phyloP scores from a whole-genome alignment of 768 basidiomycete genomes.

The Lactifluus subvellereus region DNA sequence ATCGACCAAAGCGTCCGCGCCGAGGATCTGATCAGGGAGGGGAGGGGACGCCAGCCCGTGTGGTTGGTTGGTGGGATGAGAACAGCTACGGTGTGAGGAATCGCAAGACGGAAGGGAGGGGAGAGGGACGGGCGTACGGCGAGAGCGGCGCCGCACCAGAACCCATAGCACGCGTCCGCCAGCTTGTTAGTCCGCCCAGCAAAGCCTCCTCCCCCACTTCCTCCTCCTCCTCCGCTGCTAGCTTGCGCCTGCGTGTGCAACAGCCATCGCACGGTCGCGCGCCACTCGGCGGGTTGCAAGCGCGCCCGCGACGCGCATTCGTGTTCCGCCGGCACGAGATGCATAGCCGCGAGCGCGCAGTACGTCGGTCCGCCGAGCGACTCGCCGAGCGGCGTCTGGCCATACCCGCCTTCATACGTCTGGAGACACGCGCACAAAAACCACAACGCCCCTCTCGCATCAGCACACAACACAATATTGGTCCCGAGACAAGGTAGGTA shows the following conservation, averaged over 20 bases:
- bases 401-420: constrained; percentile 93
- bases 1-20: constrained; percentile 52
- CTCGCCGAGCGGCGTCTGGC: constrained; percentile 74
- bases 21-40: constrained; percentile 56
- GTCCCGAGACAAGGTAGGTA: no score
- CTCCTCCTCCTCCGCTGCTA: not conserved
- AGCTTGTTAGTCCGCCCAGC: constrained; percentile 83
- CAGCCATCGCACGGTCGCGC: constrained; percentile 69
- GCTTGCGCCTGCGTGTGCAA: constrained; percentile 56
- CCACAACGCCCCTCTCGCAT: no score
- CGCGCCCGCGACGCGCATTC: constrained; percentile 17
- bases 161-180: constrained; percentile 92
- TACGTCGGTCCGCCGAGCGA: constrained; percentile 97
- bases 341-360: constrained; percentile 74
- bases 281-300: constrained; percentile 37
- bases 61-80: not conserved
- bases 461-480: no score
- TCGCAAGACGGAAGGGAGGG: not conserved
- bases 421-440: constrained; percentile 29
- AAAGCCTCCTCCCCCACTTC: constrained; percentile 76
- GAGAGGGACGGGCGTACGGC: constrained; percentile 42
- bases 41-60: not conserved
- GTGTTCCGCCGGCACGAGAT: constrained; percentile 39
- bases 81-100: not conserved
- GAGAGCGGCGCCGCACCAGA: constrained; percentile 86